Conservation (phyloP, 2,329 filamentous ascomycete genomes). For the Verticillium nubilum region DNA sequence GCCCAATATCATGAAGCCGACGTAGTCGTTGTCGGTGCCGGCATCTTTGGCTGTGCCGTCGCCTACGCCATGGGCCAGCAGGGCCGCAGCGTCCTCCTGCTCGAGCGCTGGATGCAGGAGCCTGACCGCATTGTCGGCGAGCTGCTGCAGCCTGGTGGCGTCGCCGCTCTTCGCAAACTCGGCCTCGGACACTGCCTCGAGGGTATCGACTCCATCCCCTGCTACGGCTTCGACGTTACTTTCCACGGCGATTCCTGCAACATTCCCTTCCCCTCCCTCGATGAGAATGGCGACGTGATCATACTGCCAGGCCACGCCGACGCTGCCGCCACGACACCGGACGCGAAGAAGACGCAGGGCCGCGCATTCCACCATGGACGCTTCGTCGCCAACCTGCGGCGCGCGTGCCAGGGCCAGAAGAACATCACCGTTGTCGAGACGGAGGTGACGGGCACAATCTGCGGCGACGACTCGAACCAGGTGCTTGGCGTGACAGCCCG, state of each 20-base stretch:
- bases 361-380: slow-evolving; percentile 89
- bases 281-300: slow-evolving; percentile 36
- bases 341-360: slow-evolving; percentile 50
- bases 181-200: slow-evolving; percentile 80
- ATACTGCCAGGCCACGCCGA: slow-evolving; percentile 11
- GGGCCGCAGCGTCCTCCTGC: slow-evolving; percentile 81
- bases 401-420: slow-evolving; percentile 64
- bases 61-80: slow-evolving; percentile 83
- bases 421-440: slow-evolving; percentile 93
- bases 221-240: slow-evolving; percentile 81
- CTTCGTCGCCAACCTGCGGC: slow-evolving; percentile 79
- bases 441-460: slow-evolving; percentile 72
- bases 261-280: slow-evolving; percentile 72
- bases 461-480: slow-evolving; percentile 60
- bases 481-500: slow-evolving; percentile 77
- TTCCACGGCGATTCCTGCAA: slow-evolving; percentile 69
- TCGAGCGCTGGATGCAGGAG: slow-evolving; percentile 86
- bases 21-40: slow-evolving; percentile 87
- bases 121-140: slow-evolving; percentile 96
- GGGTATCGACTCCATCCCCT: slow-evolving; percentile 78
- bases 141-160: slow-evolving; percentile 86
- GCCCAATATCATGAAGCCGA: slow-evolving; percentile 62
- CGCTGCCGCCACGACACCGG: slow-evolving; percentile 10
- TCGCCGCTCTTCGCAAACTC: slow-evolving; percentile 72
- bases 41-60: slow-evolving; percentile 81